phyloP scores from a whole-genome alignment of 805 yeast genomes.

The Candida manassasensis region DNA sequence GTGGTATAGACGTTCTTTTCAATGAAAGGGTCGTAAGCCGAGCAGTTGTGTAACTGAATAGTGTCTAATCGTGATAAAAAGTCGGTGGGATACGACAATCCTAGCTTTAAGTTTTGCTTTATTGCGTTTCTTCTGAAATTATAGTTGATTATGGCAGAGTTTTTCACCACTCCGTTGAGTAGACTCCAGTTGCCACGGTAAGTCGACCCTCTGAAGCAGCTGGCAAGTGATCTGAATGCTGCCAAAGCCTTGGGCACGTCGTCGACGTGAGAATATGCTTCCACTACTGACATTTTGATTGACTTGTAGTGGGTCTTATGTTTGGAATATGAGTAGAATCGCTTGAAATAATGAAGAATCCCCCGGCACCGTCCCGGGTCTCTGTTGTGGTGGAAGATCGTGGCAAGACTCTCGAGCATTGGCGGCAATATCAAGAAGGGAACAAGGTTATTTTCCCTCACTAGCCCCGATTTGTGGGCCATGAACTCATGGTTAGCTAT shows the following conservation, averaged over 20 bases:
- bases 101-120: constrained; percentile 1
- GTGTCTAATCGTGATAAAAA: constrained; percentile 8
- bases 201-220: not conserved
- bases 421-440: constrained; percentile 32
- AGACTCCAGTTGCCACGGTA: constrained; percentile 1
- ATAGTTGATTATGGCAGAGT: not conserved
- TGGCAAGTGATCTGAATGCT: constrained; percentile 17
- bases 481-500: constrained; percentile 22
- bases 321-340: constrained; percentile 32
- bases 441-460: constrained; percentile 14
- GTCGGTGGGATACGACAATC: constrained; percentile 2
- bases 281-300: constrained; percentile 25
- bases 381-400: constrained; percentile 23
- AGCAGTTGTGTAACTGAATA: not conserved
- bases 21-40: constrained; percentile 20
- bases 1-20: constrained; percentile 25
- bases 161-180: constrained; percentile 4
- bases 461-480: constrained; percentile 8
- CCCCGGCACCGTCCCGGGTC: constrained; percentile 26
- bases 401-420: constrained; percentile 20
- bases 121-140: constrained; percentile 2
- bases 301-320: constrained; percentile 25
- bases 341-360: constrained; percentile 28
- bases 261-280: constrained; percentile 22
- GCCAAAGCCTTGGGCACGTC: constrained; percentile 19